Conservation (phyloP, 495 filamentous ascomycete genomes). For the Aspergillus egyptiacus region DNA sequence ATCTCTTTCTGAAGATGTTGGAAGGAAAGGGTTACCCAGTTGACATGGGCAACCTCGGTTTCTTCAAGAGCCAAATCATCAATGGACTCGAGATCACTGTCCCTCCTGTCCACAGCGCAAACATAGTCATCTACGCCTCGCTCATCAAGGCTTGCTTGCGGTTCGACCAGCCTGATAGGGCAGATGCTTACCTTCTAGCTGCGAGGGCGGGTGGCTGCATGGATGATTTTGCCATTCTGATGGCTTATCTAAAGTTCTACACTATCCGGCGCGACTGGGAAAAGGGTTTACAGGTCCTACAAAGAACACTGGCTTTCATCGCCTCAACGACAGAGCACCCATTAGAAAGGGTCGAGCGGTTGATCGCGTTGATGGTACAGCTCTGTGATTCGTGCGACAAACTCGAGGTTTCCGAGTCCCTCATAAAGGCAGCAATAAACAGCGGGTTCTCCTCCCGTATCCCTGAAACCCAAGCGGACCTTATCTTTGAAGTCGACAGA, state of each 20-base stretch:
- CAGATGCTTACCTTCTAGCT: slow-evolving; percentile 38
- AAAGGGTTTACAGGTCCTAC: slow-evolving; percentile 28
- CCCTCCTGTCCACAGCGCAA: slow-evolving; percentile 32
- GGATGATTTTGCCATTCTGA: slow-evolving; percentile 36
- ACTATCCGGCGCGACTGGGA: slow-evolving; percentile 36
- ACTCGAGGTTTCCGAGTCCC: slow-evolving; percentile 25
- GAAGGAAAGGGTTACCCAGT: slow-evolving; percentile 32
- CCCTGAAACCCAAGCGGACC: slow-evolving; percentile 24
- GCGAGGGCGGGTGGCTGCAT: slow-evolving; percentile 35
- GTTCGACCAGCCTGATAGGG: slow-evolving; percentile 41
- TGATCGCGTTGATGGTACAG: slow-evolving; percentile 37
- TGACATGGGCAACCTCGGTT: slow-evolving; percentile 34
- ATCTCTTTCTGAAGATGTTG: slow-evolving; percentile 39
- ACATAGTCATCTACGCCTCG: slow-evolving; percentile 31
- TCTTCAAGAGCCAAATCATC: slow-evolving; percentile 23
- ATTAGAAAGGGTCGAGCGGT: slow-evolving; percentile 23
- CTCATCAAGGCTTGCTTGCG: slow-evolving; percentile 35
- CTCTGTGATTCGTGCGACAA: slow-evolving; percentile 33
- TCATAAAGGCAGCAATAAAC: slow-evolving; percentile 34
- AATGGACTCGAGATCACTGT: slow-evolving; percentile 36
- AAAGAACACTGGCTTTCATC: slow-evolving; percentile 33
- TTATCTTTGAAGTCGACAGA: slow-evolving; percentile 23
- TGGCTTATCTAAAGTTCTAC: slow-evolving; percentile 37
- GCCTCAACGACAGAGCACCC: slow-evolving; percentile 29
- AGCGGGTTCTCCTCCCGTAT: slow-evolving; percentile 32